phyloP scores from a whole-genome alignment of 2,329 filamentous ascomycete species.

The Paraphoma chrysanthemicola region DNA sequence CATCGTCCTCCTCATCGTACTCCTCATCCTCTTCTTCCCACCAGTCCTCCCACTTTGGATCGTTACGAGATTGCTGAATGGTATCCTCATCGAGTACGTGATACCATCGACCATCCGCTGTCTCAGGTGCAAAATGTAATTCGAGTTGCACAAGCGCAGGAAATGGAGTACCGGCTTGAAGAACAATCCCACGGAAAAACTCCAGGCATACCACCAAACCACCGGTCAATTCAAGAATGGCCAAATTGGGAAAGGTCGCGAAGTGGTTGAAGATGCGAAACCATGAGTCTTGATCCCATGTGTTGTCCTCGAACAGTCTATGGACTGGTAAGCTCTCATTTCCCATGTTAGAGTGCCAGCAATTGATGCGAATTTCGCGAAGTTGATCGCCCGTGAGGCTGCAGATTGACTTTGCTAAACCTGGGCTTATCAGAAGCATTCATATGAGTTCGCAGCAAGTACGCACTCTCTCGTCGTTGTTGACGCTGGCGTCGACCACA shows the following conservation, averaged over 20 bases:
- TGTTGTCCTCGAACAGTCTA: neutral
- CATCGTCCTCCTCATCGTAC: neutral
- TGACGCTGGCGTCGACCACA: neutral
- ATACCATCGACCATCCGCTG: slow-evolving; percentile 16
- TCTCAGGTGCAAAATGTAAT: slow-evolving; percentile 11
- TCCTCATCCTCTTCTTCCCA: slow-evolving; percentile 1
- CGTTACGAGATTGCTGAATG: neutral
- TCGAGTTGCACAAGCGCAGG: slow-evolving; percentile 9
- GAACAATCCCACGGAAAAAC: slow-evolving; percentile 5
- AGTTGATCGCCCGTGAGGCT: neutral
- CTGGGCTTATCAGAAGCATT: neutral
- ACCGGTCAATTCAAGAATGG: slow-evolving; percentile 2
- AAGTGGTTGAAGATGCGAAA: slow-evolving; percentile 5
- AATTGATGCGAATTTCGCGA: neutral
- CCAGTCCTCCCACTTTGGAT: neutral
- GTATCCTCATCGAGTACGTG: slow-evolving; percentile 7
- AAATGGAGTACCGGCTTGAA: slow-evolving; percentile 4
- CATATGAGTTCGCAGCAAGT: neutral
- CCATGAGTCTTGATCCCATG: slow-evolving; percentile 2
- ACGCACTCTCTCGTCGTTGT: neutral
- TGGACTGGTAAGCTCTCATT: slow-evolving; percentile 5
- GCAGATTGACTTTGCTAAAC: neutral
- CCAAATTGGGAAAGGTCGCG: slow-evolving; percentile 2
- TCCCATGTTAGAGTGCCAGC: neutral
- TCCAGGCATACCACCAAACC: slow-evolving; percentile 6